Evolutionary conservation across 1,139 yeast genomes (phyloP), one percentile per base, ranked within the genome.

Genomic region (Debaryomyces subglobosus): DNA sequence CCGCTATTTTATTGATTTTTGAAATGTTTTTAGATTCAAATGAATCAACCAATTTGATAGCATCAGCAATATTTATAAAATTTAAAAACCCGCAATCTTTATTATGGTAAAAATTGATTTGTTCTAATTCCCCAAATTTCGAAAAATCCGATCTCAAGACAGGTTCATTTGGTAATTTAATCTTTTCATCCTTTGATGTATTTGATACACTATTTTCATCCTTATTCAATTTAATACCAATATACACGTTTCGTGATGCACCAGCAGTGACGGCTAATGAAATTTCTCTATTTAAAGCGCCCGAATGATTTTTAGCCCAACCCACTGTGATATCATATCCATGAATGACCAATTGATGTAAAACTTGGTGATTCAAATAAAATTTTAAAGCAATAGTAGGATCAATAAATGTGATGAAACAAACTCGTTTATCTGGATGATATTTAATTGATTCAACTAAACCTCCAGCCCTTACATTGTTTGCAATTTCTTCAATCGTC

Each of bases 391-490:
- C 80, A 15, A 74, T 61, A 30, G 61, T 62, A 0, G 79, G 69
- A 50, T 77, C 81, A 43, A 77, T 60, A 55, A 77, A 77, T 0
- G 80, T 75, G 36, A 77, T 69, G 50, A 77, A 77, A 56, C 81
- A 76, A 36, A 72, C 68, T 42, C 67, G 64, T 52, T 70, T 72
- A 12, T 68, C 74, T 1, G 72, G 73, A 51, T 64, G 69, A 54
- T 59, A 64, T 33, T 65, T 72, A 43, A 77, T 72, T 3, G 64
- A 59, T 53, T 75, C 80, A 3, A 77, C 77, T 45, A 77, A 62
- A 1, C 81, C 81, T 5, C 81, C 80, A 5, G 79, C 79, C 45
- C 80, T 63, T 20, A 76, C 77, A 52, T 76, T 76, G 50, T 76
- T 76, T 29, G 80, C 79, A 45, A 77, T 74, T 52, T 77, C 81